Base-by-base conservation (phyloP, 2,329 filamentous ascomycete species). In the Mycosphaerelloides madeirae region DNA sequence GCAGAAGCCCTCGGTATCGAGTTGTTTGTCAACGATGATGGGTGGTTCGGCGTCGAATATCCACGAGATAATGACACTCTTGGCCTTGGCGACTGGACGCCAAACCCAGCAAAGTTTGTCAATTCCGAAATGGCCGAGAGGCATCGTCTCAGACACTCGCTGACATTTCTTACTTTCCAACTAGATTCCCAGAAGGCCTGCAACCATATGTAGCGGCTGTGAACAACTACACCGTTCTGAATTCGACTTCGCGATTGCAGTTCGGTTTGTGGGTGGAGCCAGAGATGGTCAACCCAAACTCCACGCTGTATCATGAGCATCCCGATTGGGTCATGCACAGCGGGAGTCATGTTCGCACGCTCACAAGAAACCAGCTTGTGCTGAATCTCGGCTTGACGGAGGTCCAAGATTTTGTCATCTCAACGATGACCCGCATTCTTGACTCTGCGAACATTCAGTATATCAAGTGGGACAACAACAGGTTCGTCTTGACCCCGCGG, bases 211-310 rank as follows among this genome's bases (percentile, higher is more conserved):
- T 81, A 1, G 62, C 71, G 0, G 67, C 71, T 3, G 68, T 83
- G 28, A 78, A 71, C 4, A 64, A 68, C 6, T 68, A 80, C 5
- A 66, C 70, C 3, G 70, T 73, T 0, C 62, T 69, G 2, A 73
- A 76, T 22, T 68, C 74, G 0, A 68, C 71, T 0, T 65, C 68
- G 0, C 68, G 74, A 2, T 60, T 84, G 36, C 68, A 73, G 11
- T 84, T 84, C 50, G 81, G 81, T 13, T 69, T 84, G 3, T 84
- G 81, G 81, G 71, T 84, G 2, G 81, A 84, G 57, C 80, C 80
- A 0, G 81, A 84, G 54, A 84, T 84, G 81, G 75, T 83, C 38
- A 82, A 79, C 44, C 75, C 77, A 1, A 76, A 79, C 41, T 83
- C 80, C 0, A 73, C 68, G 2, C 67, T 84, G 2, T 84, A 84